These are phyloP conservation scores for Cinnamomum micranthum DNA, from an alignment of 164 flowering plant genomes.

Conservation along the genomic window DNA sequence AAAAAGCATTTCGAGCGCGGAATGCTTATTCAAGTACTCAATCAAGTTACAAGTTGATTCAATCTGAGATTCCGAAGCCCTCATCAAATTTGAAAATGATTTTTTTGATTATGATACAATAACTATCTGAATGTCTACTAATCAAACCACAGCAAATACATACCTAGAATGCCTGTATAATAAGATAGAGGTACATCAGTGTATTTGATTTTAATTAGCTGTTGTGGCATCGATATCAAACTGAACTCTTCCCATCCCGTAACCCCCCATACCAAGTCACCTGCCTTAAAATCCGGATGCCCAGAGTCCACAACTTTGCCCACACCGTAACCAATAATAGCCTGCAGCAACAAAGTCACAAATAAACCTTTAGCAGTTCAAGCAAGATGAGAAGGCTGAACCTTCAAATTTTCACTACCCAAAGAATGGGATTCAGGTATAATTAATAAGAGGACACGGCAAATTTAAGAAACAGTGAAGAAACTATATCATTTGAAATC, in stretches of 20 bases:
- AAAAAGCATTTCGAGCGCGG: too few species aligned
- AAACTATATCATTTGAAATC: not conserved
- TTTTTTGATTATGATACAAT: not conserved
- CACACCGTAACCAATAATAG: constrained; percentile 28
- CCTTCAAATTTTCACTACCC: not conserved
- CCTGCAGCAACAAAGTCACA: not conserved
- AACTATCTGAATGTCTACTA: not conserved
- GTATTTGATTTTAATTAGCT: constrained; percentile 31
- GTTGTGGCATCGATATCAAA: constrained; percentile 12
- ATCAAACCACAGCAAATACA: not conserved
- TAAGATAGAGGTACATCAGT: constrained; percentile 50
- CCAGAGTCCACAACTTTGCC: constrained; percentile 42
- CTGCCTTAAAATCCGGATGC: constrained; percentile 34
- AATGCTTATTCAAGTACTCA: not conserved
- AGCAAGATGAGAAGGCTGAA: not conserved
- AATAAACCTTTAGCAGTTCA: not conserved
- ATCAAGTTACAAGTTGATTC: not conserved
- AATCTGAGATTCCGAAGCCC: not conserved
- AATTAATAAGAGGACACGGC: not conserved
- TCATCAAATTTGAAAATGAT: not conserved
- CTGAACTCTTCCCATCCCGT: constrained; percentile 57
- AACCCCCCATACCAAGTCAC: constrained; percentile 53
- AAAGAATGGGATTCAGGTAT: not conserved
- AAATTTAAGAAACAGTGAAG: not conserved
- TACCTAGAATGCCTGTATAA: constrained; percentile 37